Base-by-base conservation (phyloP, 1,284 basidiomycete species). In the Sanghuangporus sanghuang region DNA sequence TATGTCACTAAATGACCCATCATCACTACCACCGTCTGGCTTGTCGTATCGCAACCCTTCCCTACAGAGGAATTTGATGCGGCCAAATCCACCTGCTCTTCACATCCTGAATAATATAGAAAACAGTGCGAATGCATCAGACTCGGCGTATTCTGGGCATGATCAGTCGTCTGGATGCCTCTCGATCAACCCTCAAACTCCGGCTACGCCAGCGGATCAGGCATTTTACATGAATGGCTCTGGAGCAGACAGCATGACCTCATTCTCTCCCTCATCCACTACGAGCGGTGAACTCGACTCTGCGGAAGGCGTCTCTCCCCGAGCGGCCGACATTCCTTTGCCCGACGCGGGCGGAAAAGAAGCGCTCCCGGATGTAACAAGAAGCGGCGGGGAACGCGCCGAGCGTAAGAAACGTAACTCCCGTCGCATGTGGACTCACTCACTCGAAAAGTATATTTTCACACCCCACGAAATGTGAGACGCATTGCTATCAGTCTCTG, bases 371-470 rank as follows among this genome's bases (percentile, higher is more conserved):
- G 35, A n/a, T 12, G n/a, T 5, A 27, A 27, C 40, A 3, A 23
- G 39, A 46, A 48, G 14, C n/a, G 27, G 27, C 53, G 36, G 27
- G 16, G 39, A 27, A 18, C 36, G 82, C 53, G 36, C 27, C 8
- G 39, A 27, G 18, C 36, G 82, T 11, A 86, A 85, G 70, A 85
- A 84, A 66, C 81, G 85, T 52, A 80, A 81, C 56, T 78, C 80
- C 2, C 86, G 89, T 71, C 79, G 88, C 18, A 86, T 87, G 23
- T 91, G 88, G 88, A 87, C 85, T 57, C 88, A 89, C 67, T 81
- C 83, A 1, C 79, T 89, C 63, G 89, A 91, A 73, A 89, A 89
- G 70, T 77, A 77, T 14, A 74, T 91, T 27, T 91, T 91, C 73
- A 80, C 75, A 1, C 80, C 86, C 0, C 80, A 83, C 58, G 88